Evolutionary conservation across 2,329 filamentous ascomycete genomes (phyloP).

Genomic region (Claviceps arundinis): DNA sequence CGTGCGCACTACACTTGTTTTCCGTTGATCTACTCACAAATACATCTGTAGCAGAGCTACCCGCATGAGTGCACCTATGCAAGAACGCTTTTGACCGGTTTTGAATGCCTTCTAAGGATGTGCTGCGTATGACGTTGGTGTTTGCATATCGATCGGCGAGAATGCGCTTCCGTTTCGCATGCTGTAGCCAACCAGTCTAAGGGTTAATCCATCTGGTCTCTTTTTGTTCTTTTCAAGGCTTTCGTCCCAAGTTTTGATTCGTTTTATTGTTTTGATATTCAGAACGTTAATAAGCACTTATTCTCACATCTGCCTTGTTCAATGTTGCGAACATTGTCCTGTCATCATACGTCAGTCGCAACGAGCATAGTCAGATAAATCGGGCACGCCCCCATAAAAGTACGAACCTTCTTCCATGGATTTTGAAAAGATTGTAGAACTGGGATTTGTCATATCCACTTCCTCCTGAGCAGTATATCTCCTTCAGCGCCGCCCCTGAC

Average conservation of each 20-base stretch:
- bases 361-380: background rate
- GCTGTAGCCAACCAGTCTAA: slow-evolving; percentile 24
- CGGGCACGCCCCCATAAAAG: background rate
- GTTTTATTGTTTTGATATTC: too few relatives aligned
- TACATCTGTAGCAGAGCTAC: slow-evolving; percentile 28
- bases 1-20: background rate
- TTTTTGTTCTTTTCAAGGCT: background rate
- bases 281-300: background rate
- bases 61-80: slow-evolving; percentile 33
- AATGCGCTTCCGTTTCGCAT: slow-evolving; percentile 48
- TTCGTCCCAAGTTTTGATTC: background rate
- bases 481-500: slow-evolving; percentile 22
- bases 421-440: slow-evolving; percentile 48
- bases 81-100: slow-evolving; percentile 43
- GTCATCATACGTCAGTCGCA: background rate
- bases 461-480: slow-evolving; percentile 44
- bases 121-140: slow-evolving; percentile 46
- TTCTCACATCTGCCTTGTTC: slow-evolving; percentile 36
- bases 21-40: slow-evolving; percentile 35
- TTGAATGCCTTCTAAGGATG: slow-evolving; percentile 42
- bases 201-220: background rate
- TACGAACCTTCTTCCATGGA: slow-evolving; percentile 40
- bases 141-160: slow-evolving; percentile 57
- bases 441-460: slow-evolving; percentile 53
- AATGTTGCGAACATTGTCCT: slow-evolving; percentile 49